A percentile compares a stretch with the other conserved stretches of the same genome.
These are phyloP conservation scores for Globisporangium nunn DNA, from an alignment of 352 stramenopile genomes.

Conservation along the genomic window DNA sequence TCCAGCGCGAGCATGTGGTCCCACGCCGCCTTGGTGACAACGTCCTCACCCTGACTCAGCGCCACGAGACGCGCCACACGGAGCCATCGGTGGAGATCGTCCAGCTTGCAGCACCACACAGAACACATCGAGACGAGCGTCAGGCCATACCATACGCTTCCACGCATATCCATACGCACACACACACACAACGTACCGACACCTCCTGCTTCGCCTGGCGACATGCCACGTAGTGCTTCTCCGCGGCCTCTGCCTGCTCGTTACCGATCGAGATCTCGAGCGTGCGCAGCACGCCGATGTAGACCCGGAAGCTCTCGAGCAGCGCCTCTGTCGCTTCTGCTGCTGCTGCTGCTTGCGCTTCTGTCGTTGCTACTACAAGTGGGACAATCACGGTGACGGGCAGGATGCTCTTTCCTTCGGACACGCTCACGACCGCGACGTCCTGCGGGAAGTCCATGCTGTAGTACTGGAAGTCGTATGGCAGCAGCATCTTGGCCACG, in stretches of 20 bases:
- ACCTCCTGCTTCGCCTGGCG: slow-evolving; percentile 65
- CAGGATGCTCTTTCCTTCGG: slow-evolving; percentile 65
- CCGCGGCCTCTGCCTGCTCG: slow-evolving; percentile 63
- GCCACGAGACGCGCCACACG: slow-evolving; percentile 62
- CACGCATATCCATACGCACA: background rate
- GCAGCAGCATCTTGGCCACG: slow-evolving; percentile 67
- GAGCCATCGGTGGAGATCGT: slow-evolving; percentile 77
- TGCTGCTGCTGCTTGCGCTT: background rate
- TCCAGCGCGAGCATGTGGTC: slow-evolving; percentile 57
- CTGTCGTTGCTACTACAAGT: slow-evolving; percentile 5
- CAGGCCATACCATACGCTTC: background rate
- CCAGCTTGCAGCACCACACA: slow-evolving; percentile 26
- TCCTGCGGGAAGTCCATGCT: slow-evolving; percentile 81
- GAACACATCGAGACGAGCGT: background rate
- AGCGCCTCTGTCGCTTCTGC: slow-evolving; percentile 12
- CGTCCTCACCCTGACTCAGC: slow-evolving; percentile 50
- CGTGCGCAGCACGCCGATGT: slow-evolving; percentile 46
- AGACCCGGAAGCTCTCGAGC: slow-evolving; percentile 63
- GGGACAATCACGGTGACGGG: slow-evolving; percentile 51
- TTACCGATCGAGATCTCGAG: slow-evolving; percentile 57
- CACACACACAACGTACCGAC: slow-evolving; percentile 31
- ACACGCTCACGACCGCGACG: slow-evolving; percentile 56
- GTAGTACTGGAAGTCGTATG: slow-evolving; percentile 84
- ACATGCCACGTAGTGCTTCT: slow-evolving; percentile 74
- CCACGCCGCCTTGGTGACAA: slow-evolving; percentile 42